Base-by-base conservation (phyloP, 2,329 filamentous ascomycete species). In the Sclerotinia minor region DNA sequence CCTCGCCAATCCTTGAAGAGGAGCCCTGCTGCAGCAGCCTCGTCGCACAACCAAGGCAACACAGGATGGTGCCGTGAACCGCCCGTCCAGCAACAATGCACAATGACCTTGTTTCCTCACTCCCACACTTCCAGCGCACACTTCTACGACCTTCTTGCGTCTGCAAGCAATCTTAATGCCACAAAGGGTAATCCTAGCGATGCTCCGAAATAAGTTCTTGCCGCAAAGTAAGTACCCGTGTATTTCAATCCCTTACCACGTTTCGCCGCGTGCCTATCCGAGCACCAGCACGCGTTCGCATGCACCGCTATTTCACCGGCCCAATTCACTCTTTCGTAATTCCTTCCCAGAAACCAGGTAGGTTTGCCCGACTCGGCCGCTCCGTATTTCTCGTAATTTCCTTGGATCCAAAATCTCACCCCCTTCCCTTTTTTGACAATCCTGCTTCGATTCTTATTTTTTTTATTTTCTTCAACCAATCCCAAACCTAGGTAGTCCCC, bases 201-300 rank as follows among this genome's bases (percentile, higher is more conserved):
- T 49, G 11, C 64, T 63, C 57, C 64, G 47, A 66, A 66, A 53
- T 65, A 68, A 58, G 53, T 66, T 61, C 70, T 70, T 69, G 57
- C 49, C 68, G 67, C 53, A 63, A 69, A 68, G 73, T 70, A 74
- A 66, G 68, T 73, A 75, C 68, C 73, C 73, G 72, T 26, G 32
- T 63, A 49, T 70, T 58, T 71, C 64, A 67, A 73, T 59, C 70
- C 67, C 66, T 69, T 71, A 70, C 70, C 74, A 76, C 75, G 75
- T 76, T 76, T 75, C 73, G 73, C 70, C 71, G 72, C 73, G 75
- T 76, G 73, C 73, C 73, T 71, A 71, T 72, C 71, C 69, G 71
- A 67, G 68, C 73, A 74, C 71, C 74, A 70, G 71, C 73, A 75
- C 74, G 73, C 70, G 72, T 75, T 75, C 74, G 73, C 73, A 76